Evolutionary conservation across 352 stramenopile species (phyloP), one percentile per base, ranked within the genome.

Genomic region (Thalassiosira exigua): DNA sequence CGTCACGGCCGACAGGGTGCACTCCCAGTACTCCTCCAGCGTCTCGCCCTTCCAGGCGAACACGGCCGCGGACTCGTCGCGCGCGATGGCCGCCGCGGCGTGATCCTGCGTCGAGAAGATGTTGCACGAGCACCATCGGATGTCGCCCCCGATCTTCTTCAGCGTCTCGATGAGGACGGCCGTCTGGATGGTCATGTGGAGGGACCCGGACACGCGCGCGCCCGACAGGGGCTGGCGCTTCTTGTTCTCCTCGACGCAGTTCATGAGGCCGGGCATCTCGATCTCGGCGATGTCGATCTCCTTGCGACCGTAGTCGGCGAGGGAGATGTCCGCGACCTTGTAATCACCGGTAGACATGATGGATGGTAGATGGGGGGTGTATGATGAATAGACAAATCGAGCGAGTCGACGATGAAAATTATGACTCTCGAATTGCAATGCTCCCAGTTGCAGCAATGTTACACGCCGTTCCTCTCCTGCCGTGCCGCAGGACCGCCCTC

Each of bases 181-280:
- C 17, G 97, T 99, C 88, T 99, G 97, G 88, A 99, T 98, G 72
- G 97, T 99, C 97, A 99, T 99, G 94, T 99, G 97, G 69, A 99
- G 92, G 46, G 96, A 99, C 80, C 97, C 97, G 57, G 96, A 96
- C 52, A 98, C 95, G 79, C 88, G 86, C 14, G 96, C 95, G 77
- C 95, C 95, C 26, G 92, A 87, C 17, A 99, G 93, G 32, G 94
- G 92, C 83, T 98, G 90, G 33, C 84, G 79, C 17, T 88, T 67
- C 71, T 93, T 95, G 85, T 94, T 98, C 82, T 99, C 96, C 36
- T 90, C 85, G 60, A 95, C 91, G 90, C 94, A 98, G 71, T 97
- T 94, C 96, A 99, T 99, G 30, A 99, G 95, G 73, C 97, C 97
- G 66, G 97, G 97, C 97, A 99, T 99, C 91, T 99, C 96, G 61